Conservation (phyloP, 331 rosid genomes). For the Rhamnella rubrinervis region DNA sequence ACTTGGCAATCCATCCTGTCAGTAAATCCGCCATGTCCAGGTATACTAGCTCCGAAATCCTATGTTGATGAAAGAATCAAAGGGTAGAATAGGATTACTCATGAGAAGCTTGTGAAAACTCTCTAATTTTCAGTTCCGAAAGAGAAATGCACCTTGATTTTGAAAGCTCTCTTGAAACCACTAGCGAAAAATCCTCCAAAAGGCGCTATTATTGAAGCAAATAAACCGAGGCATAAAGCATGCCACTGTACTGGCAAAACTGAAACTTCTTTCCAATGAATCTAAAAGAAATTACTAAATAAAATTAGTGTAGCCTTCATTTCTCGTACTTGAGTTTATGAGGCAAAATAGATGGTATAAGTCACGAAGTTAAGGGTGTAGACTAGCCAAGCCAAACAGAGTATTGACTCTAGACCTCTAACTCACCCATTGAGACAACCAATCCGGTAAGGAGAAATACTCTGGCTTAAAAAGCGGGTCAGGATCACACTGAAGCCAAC, state of each 20-base stretch:
- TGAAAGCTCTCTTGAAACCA: slow-evolving; percentile 93
- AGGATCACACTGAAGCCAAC: slow-evolving; percentile 93
- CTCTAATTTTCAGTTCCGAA: neutral
- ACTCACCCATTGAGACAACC: slow-evolving; percentile 70
- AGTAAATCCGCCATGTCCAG: slow-evolving; percentile 94
- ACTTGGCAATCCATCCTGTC: slow-evolving; percentile 99
- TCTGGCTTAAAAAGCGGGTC: slow-evolving; percentile 76
- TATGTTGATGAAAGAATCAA: slow-evolving; percentile 24
- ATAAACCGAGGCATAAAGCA: slow-evolving; percentile 77
- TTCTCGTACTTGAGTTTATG: too few species aligned
- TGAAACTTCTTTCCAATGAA: slow-evolving; percentile 73
- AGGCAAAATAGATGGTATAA: too few species aligned
- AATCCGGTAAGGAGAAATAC: slow-evolving; percentile 50
- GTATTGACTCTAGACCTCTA: neutral
- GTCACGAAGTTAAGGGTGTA: too few species aligned
- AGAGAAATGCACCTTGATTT: slow-evolving; percentile 61
- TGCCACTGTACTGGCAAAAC: slow-evolving; percentile 87
- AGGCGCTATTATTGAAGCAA: slow-evolving; percentile 92
- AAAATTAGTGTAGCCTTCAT: too few species aligned
- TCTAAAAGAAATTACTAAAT: slow-evolving; percentile 33
- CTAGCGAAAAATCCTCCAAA: slow-evolving; percentile 98
- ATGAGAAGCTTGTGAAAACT: neutral
- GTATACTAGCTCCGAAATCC: slow-evolving; percentile 97
- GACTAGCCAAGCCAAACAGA: neutral
- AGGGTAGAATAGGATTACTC: slow-evolving; percentile 7